Evolutionary conservation across 2,329 filamentous ascomycete species (phyloP).

Genomic region (Colletotrichum liriopes): DNA sequence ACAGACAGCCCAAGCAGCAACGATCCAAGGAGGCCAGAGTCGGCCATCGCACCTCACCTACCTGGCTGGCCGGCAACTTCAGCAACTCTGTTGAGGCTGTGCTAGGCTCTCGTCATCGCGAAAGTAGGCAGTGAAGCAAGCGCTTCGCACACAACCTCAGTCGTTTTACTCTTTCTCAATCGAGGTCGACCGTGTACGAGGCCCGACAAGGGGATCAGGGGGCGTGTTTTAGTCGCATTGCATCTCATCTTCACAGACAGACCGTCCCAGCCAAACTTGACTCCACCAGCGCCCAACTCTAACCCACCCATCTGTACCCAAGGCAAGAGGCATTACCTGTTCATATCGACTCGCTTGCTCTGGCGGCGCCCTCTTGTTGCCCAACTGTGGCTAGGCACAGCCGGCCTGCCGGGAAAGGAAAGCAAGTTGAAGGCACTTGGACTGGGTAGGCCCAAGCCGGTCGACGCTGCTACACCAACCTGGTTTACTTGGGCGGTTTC

Average conservation of each 20-base stretch:
- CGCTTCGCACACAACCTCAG: not conserved
- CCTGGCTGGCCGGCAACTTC: constrained; percentile 6
- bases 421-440: not conserved
- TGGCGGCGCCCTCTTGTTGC: constrained; percentile 3
- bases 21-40: not conserved
- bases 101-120: constrained; percentile 16
- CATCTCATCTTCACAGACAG: not conserved
- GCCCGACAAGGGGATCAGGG: not conserved
- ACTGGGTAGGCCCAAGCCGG: not conserved
- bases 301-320: not conserved
- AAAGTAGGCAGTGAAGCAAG: constrained; percentile 9
- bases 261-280: not conserved
- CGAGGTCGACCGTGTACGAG: not conserved
- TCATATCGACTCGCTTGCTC: not conserved
- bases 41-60: not conserved
- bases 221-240: constrained; percentile 7
- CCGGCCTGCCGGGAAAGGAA: not conserved
- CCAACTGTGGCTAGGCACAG: not conserved
- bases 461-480: not conserved
- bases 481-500: not conserved
- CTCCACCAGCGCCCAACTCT: constrained; percentile 24
- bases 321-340: not conserved
- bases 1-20: constrained; percentile 1
- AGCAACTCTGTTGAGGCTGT: constrained; percentile 27
- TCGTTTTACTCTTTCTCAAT: not conserved